Evolutionary conservation across 495 filamentous ascomycete genomes (phyloP), one percentile per base, ranked within the genome.

Genomic region (Talaromyces wortmannii): DNA sequence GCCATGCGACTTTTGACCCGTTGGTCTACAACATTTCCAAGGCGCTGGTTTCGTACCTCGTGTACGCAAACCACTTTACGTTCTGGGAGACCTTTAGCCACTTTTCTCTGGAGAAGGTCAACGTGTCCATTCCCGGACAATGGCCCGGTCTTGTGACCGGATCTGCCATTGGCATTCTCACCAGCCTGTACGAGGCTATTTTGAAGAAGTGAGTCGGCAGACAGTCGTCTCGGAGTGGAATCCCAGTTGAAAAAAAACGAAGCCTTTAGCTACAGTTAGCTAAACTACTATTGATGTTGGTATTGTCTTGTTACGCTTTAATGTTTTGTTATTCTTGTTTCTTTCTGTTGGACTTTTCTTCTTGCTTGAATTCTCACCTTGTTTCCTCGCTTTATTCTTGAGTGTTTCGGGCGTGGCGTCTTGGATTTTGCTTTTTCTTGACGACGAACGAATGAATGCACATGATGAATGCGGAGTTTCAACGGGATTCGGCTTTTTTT

Each of bases 1-100:
- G 57, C 48, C 56, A 66, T n/a, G 73, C 80, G 44, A 78, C 85
- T 10, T 83, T 91, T 56, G 94, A 98, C 65, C 92, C 92, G 17
- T 71, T 97, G 57, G 86, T 84, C 53, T 98, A 92, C 68, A 94
- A 91, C 69, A 83, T 96, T 51, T 83, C 81, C 61, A 95, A 95
- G 76, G 91, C 85, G 0, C 57, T 96, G 55, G 63, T 90, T 44
- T 83, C 88, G 7, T 95, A 87, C 65, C 71, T 90, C 5, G 84
- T 95, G 7, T 96, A 92, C 61, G 81, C 78, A 17, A 80, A 85
- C 55, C 79, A 78, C n/a, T 81, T 84, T 56, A 81, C 77, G 16
- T 86, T 89, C 59, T 79, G 81, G 59, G 85, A 84, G 13, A 59
- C 84, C 31, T 79, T 87, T 50, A 76, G 78, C 57, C 65, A 74